A percentile compares a stretch with the other conserved stretches of the same genome.
These are phyloP conservation scores for Inonotus hispidus DNA, from an alignment of 1,284 basidiomycete species.

Conservation along the genomic window DNA sequence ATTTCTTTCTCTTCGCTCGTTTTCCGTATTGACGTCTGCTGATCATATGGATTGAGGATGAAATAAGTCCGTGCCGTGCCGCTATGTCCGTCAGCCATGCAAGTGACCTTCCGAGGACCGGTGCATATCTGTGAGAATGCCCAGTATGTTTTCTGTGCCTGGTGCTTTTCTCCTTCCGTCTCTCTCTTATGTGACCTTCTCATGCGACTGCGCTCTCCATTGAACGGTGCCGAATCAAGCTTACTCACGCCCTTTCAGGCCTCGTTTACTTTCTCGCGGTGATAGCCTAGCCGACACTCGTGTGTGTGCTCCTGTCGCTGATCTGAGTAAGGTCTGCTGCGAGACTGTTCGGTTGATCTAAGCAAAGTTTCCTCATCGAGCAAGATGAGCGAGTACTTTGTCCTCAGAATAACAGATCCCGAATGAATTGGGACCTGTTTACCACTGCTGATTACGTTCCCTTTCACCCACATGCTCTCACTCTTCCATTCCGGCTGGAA, in stretches of 20 bases:
- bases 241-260: background rate
- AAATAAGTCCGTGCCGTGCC: background rate
- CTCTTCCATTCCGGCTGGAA: background rate
- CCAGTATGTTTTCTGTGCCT: slow-evolving; percentile 1
- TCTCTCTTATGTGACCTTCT: background rate
- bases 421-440: background rate
- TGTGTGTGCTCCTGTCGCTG: too few relatives aligned
- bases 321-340: background rate
- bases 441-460: background rate
- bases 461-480: background rate
- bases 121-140: background rate
- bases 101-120: background rate
- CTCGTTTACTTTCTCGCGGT: background rate
- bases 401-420: background rate
- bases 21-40: slow-evolving; percentile 1
- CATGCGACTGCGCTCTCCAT: background rate
- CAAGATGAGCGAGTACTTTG: background rate
- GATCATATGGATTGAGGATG: background rate
- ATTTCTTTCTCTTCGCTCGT: background rate
- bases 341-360: background rate
- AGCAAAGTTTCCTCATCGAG: background rate
- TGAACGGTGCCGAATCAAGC: background rate
- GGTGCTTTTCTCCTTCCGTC: background rate
- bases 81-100: background rate
- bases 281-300: background rate